phyloP scores from a whole-genome alignment of 2,329 filamentous ascomycete species.

The Aspergillus puulaauensis region DNA sequence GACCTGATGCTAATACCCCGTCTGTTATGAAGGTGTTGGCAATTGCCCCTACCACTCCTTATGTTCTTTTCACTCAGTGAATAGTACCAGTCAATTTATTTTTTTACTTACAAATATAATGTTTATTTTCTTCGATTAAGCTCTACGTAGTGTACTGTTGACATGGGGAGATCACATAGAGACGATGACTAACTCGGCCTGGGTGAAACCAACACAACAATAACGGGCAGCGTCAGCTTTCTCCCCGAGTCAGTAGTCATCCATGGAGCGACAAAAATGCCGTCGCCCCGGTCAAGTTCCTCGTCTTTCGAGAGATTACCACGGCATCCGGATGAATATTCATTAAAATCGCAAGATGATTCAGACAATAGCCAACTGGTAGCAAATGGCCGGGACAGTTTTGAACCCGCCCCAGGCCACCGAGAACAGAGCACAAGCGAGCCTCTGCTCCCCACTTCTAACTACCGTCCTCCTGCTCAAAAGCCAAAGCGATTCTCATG shows the following conservation, averaged over 20 bases:
- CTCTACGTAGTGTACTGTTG: too few species aligned
- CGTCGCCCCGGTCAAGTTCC: conserved; percentile 11
- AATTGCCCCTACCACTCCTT: conserved; percentile 3
- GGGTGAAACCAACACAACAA: not conserved
- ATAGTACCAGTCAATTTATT: too few species aligned
- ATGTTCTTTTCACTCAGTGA: too few species aligned
- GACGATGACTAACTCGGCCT: conserved; percentile 13
- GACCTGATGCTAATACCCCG: not conserved
- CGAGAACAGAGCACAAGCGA: conserved; percentile 17
- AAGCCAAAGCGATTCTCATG: conserved; percentile 21
- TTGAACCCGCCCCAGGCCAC: conserved; percentile 17
- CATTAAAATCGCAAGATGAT: conserved; percentile 11
- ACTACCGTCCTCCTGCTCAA: not conserved
- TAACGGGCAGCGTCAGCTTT: not conserved
- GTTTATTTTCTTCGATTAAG: too few species aligned
- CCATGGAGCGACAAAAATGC: conserved; percentile 12
- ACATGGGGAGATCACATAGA: not conserved
- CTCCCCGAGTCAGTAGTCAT: not conserved
- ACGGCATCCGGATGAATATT: conserved; percentile 11
- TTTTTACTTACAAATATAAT: too few species aligned
- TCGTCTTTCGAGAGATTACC: conserved; percentile 15
- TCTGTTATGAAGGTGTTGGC: conserved; percentile 9
- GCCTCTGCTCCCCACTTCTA: conserved; percentile 22
- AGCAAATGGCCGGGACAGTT: conserved; percentile 16
- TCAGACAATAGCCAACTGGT: conserved; percentile 14